Evolutionary conservation across 306 rosid genomes (phyloP), one percentile per base, ranked within the genome.

Genomic region (Fragaria ananassa): DNA sequence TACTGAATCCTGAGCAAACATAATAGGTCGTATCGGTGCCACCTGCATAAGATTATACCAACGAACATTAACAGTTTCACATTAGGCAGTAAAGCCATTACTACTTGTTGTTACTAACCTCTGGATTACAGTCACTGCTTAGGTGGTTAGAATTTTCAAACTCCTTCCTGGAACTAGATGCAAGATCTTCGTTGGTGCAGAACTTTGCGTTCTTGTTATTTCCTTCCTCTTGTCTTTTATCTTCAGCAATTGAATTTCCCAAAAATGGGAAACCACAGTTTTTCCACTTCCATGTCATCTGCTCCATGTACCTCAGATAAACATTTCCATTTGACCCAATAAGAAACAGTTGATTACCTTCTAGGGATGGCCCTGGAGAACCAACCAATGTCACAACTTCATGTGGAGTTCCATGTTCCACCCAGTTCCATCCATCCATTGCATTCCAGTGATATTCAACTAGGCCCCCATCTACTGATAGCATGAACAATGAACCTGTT

Each of bases 311-410:
- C 70, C 98, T 80, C 25, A 90, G 88, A 64, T 94, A 94, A 10
- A 91, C 96, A 75, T 85, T 85, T 57, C 98, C 98, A 82, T 94
- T 96, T 27, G 97, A 91, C 74, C 98, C 97, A 71, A 94, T 83
- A 78, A 90, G 82, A 79, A 94, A 89, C 61, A 90, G 80, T 79
- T 90, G 91, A 79, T 81, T 91, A 5, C 89, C 91, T 71, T 86
- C 84, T 64, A 94, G 83, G 79, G 88, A 86, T n/a, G 98, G 98
- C 50, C 98, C 96, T 4, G 96, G 91, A 54, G 94, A 84, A 54
- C 88, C 89, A 71, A 86, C 82, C 51, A 94, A 73, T 19, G 83
- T 85, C 42, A 90, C 95, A 67, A 85, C 96, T 76, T 81, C 87
- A 82, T 85, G 74, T 23, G 98, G 98, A 75, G 89, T 87, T 77